These are phyloP conservation scores for Salvia rosmarinus DNA, from an alignment of 257 asterid species.

Conservation along the genomic window DNA sequence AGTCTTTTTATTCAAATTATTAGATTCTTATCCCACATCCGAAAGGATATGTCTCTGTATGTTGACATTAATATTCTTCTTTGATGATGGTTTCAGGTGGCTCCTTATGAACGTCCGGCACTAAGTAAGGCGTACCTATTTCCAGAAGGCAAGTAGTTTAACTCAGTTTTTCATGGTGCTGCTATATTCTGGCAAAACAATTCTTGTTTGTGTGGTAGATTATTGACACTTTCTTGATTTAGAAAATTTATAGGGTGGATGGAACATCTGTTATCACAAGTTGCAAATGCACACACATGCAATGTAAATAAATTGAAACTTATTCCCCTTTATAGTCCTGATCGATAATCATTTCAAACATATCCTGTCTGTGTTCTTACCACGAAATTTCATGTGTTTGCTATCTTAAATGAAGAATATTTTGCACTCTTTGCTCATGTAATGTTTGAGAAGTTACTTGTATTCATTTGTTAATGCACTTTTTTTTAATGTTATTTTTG, in stretches of 20 bases:
- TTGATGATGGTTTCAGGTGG: too few relatives aligned
- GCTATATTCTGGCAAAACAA: not conserved
- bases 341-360: not conserved
- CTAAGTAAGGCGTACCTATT: too few relatives aligned
- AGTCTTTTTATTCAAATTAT: not conserved
- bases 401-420: not conserved
- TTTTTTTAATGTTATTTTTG: not conserved
- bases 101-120: too few relatives aligned
- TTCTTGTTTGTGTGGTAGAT: not conserved
- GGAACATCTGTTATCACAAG: not conserved
- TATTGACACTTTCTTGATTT: conserved; percentile 1
- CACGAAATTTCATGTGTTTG: not conserved
- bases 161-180: not conserved
- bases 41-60: too few relatives aligned
- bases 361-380: not conserved
- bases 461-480: too few relatives aligned
- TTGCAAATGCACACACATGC: too few relatives aligned
- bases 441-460: not conserved
- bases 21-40: not conserved
- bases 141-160: not conserved
- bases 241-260: not conserved
- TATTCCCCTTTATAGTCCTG: not conserved
- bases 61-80: too few relatives aligned
- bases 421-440: too few relatives aligned
- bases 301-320: not conserved